Conservation (phyloP, 2,329 filamentous ascomycete genomes). For the Aspergillus luchuensis region DNA sequence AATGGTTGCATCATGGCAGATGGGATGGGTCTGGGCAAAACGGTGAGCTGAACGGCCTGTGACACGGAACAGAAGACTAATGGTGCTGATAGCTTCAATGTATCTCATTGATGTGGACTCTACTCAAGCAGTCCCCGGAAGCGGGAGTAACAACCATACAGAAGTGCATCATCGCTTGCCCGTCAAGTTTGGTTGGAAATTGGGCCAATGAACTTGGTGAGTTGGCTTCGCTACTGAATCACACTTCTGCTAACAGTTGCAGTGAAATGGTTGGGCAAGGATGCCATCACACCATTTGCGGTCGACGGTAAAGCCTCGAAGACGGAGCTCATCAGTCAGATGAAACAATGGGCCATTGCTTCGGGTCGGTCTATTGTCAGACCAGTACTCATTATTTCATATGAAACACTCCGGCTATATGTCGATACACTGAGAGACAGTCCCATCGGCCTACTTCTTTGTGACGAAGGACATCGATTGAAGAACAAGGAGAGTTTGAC, state of each 20-base stretch:
- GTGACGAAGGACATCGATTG: slow-evolving; percentile 92
- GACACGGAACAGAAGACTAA: slow-evolving; percentile 23
- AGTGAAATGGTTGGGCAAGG: slow-evolving; percentile 91
- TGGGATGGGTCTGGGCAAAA: slow-evolving; percentile 98
- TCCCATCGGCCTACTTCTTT: slow-evolving; percentile 88
- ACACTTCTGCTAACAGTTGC: slow-evolving; percentile 22
- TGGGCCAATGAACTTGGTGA: slow-evolving; percentile 87
- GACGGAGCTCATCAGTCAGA: slow-evolving; percentile 83
- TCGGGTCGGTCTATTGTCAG: slow-evolving; percentile 86
- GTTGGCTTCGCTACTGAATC: slow-evolving; percentile 8
- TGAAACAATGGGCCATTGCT: slow-evolving; percentile 92
- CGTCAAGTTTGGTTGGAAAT: slow-evolving; percentile 92
- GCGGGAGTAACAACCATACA: slow-evolving; percentile 93
- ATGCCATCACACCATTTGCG: slow-evolving; percentile 89
- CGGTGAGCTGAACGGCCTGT: slow-evolving; percentile 44
- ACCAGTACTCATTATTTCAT: slow-evolving; percentile 95
- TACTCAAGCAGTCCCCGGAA: slow-evolving; percentile 92
- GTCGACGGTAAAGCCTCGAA: slow-evolving; percentile 97
- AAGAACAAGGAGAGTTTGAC: slow-evolving; percentile 98
- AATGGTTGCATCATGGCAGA: slow-evolving; percentile 99
- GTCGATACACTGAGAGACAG: slow-evolving; percentile 87
- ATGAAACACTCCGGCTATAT: slow-evolving; percentile 90
- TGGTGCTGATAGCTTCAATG: slow-evolving; percentile 68
- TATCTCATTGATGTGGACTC: slow-evolving; percentile 93
- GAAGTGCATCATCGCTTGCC: slow-evolving; percentile 95